phyloP scores from a whole-genome alignment of 768 basidiomycete genomes.

The Suillus clintonianus region DNA sequence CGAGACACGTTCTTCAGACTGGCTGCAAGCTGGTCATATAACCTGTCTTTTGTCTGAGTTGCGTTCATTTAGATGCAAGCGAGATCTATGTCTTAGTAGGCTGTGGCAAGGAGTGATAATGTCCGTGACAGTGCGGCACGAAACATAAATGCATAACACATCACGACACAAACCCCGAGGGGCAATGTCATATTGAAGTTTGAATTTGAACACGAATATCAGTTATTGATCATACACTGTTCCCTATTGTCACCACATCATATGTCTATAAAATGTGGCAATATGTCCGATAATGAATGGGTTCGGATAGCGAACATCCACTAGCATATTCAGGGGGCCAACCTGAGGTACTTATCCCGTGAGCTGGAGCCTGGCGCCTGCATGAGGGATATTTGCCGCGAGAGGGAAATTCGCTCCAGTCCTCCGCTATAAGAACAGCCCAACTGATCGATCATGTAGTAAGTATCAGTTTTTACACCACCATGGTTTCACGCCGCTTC shows the following conservation, averaged over 20 bases:
- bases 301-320: not conserved
- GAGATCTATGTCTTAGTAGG: not conserved
- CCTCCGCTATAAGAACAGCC: not conserved
- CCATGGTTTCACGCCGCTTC: slow-evolving; percentile 28
- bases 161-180: no score
- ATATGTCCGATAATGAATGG: not conserved
- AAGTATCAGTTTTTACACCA: not conserved
- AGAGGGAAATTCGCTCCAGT: not conserved
- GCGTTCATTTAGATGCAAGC: slow-evolving; percentile 45
- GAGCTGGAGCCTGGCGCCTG: not conserved
- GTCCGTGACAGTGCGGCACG: no score
- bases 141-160: no score
- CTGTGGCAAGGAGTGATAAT: no score
- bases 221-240: no score
- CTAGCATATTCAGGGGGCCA: not conserved
- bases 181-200: no score
- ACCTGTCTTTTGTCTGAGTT: slow-evolving; percentile 76
- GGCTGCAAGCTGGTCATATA: slow-evolving; percentile 75
- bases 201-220: no score
- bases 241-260: not conserved
- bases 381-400: not conserved
- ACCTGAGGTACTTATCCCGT: not conserved
- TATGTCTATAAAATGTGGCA: not conserved
- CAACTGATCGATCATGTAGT: not conserved
- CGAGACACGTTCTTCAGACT: slow-evolving; percentile 68